Percentiles rank a stretch among this genome's conserved stretches.
Evolutionary conservation across 805 yeast species (phyloP).

Genomic region (Nakazawaea anatomiae): DNA sequence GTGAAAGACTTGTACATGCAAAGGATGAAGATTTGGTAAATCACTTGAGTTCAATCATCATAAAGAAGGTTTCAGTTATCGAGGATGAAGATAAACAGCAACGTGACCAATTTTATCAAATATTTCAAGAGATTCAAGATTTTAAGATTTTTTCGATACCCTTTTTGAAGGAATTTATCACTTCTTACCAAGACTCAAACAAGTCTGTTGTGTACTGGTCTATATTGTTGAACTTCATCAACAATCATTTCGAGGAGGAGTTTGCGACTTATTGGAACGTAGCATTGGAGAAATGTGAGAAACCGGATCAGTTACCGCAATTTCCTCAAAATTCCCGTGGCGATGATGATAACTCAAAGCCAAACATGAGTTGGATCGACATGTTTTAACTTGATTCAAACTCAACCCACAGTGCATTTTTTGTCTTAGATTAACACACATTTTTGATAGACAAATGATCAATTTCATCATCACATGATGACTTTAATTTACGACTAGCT

Average conservation of each 20-base stretch:
- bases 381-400: not conserved
- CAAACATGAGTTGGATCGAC: not conserved
- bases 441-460: too few species aligned
- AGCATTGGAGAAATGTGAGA: not conserved
- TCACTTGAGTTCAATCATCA: not conserved
- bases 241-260: not conserved
- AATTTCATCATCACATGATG: not conserved
- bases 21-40: slow-evolving; percentile 2
- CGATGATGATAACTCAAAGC: not conserved
- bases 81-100: slow-evolving; percentile 4
- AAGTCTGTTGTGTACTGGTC: slow-evolving; percentile 18
- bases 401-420: too few species aligned
- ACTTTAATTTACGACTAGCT: not conserved
- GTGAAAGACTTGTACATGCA: slow-evolving; percentile 30
- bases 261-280: not conserved
- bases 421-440: too few species aligned
- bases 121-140: slow-evolving; percentile 28
- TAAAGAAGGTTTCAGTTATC: slow-evolving; percentile 7
- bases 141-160: slow-evolving; percentile 16
- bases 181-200: slow-evolving; percentile 15
- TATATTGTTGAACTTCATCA: slow-evolving; percentile 11
- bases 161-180: slow-evolving; percentile 18
- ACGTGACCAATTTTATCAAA: slow-evolving; percentile 22
- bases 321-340: not conserved
- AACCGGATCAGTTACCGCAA: not conserved